Conservation (phyloP, 371 early-diverging fungal species). For the Batkoa obscura region DNA sequence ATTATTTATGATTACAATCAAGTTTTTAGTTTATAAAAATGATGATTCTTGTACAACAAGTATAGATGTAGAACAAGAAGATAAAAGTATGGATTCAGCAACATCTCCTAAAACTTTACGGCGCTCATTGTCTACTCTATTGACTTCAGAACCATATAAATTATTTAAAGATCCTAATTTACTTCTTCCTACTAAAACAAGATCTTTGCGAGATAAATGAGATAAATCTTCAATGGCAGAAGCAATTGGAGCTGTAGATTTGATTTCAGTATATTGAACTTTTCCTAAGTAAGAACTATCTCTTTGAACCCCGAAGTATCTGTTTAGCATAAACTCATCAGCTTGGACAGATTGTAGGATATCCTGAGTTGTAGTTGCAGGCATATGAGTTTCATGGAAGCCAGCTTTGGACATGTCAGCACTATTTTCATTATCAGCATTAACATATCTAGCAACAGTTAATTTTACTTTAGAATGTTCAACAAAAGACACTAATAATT, state of each 20-base stretch:
- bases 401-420: constrained; percentile 7
- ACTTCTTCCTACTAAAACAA: constrained; percentile 18
- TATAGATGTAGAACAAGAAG: constrained; percentile 9
- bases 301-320: constrained; percentile 2
- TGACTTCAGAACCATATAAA: not conserved
- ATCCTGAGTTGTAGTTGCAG: constrained; percentile 3
- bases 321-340: not conserved
- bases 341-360: not conserved
- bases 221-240: constrained; percentile 13
- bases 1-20: too few species aligned
- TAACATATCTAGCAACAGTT: not conserved
- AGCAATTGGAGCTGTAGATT: constrained; percentile 17
- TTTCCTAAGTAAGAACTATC: not conserved
- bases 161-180: not conserved
- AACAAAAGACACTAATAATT: constrained; percentile 14
- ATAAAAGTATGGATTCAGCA: constrained; percentile 10
- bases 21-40: too few species aligned
- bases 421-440: constrained; percentile 7
- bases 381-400: not conserved
- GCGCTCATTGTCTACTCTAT: constrained; percentile 5
- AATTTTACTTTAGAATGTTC: constrained; percentile 11
- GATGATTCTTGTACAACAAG: constrained; percentile 10
- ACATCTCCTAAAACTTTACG: constrained; percentile 11
- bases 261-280: constrained; percentile 7
- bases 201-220: constrained; percentile 11